Evolutionary conservation across 306 rosid species (phyloP).

Genomic region (Psophocarpus tetragonolobus): DNA sequence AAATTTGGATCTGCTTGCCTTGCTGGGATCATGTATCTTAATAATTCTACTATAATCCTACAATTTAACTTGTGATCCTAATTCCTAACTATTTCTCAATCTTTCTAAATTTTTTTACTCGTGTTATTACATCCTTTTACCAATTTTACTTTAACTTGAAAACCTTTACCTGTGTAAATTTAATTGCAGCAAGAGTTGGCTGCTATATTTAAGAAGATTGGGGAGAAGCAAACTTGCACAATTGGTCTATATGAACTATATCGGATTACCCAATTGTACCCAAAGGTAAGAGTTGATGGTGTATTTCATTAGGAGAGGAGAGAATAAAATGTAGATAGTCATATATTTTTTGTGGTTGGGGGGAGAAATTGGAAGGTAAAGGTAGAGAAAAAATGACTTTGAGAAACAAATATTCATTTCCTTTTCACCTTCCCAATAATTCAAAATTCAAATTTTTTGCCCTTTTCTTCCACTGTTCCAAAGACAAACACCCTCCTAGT

Average conservation of each 20-base stretch:
- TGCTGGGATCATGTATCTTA: background rate
- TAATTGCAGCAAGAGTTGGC: conserved; percentile 92
- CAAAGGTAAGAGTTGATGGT: conserved; percentile 56
- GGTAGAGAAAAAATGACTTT: background rate
- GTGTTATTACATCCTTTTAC: background rate
- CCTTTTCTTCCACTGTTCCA: background rate
- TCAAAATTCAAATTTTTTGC: background rate
- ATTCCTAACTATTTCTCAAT: background rate
- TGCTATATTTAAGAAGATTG: conserved; percentile 98
- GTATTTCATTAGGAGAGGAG: background rate
- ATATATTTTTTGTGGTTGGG: background rate
- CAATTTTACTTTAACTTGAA: background rate
- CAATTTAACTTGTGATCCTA: background rate
- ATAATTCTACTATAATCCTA: background rate
- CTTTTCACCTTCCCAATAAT: background rate
- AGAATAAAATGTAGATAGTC: background rate
- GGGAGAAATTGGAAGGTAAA: background rate
- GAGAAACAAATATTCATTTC: background rate
- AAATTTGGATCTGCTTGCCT: background rate
- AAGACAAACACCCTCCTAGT: background rate
- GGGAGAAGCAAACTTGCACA: conserved; percentile 98
- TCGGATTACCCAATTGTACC: conserved; percentile 95
- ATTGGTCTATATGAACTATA: conserved; percentile 91
- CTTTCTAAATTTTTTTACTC: background rate
- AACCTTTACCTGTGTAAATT: conserved; percentile 3